Conservation (phyloP, 176 grass and related monocot species). For the Puya raimondii region DNA sequence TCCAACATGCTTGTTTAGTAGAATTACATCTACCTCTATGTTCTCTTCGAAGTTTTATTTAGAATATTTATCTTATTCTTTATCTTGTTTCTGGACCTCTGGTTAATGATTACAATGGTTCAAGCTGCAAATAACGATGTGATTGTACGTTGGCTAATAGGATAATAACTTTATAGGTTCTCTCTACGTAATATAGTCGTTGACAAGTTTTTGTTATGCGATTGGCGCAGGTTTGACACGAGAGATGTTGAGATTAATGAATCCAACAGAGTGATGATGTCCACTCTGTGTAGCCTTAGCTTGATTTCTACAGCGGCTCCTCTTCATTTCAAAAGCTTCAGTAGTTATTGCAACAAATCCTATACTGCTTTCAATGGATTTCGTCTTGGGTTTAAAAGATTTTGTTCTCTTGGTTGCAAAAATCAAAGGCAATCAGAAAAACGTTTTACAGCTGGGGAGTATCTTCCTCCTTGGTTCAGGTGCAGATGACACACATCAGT, state of each 20-base stretch:
- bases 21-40: too few relatives aligned
- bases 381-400: background rate
- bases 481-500: slow-evolving; percentile 1
- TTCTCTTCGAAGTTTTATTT: too few relatives aligned
- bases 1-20: too few relatives aligned
- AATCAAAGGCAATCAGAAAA: slow-evolving; percentile 18
- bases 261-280: slow-evolving; percentile 17
- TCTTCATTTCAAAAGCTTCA: background rate
- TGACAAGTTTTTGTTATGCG: background rate
- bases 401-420: background rate
- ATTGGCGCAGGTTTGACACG: background rate
- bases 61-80: too few relatives aligned
- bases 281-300: slow-evolving; percentile 13
- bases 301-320: slow-evolving; percentile 10
- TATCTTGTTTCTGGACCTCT: too few relatives aligned
- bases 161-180: too few relatives aligned
- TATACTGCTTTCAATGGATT: background rate
- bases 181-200: too few relatives aligned
- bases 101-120: too few relatives aligned
- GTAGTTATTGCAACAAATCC: background rate
- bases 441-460: slow-evolving; percentile 3
- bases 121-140: too few relatives aligned
- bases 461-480: slow-evolving; percentile 63
- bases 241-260: background rate
- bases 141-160: too few relatives aligned